These are phyloP conservation scores for Beauveria sp. DNA, from an alignment of 2,329 filamentous ascomycete genomes.

Conservation along the genomic window DNA sequence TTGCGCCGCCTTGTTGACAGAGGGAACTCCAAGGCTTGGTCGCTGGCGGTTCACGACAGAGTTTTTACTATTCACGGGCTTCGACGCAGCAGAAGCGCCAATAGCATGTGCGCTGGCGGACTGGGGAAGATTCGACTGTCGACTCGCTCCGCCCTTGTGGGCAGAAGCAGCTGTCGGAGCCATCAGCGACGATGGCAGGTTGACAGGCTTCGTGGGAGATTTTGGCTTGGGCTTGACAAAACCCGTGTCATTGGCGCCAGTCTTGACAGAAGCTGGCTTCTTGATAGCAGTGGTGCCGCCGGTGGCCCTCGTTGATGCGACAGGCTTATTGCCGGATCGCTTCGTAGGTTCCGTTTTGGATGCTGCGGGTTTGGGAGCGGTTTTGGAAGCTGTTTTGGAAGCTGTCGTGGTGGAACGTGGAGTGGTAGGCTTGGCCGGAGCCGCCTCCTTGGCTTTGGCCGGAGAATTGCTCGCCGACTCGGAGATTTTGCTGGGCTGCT, in stretches of 20 bases:
- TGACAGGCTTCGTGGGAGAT: conserved; percentile 62
- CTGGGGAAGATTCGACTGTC: conserved; percentile 27
- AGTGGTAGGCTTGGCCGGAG: conserved; percentile 8
- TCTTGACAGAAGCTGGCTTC: conserved; percentile 36
- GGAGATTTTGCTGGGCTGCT: conserved; percentile 10
- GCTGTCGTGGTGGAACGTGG: too few relatives aligned
- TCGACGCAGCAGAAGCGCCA: conserved; percentile 30
- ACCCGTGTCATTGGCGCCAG: conserved; percentile 29
- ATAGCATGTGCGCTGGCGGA: conserved; percentile 20
- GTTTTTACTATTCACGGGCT: conserved; percentile 35
- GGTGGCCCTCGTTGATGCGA: conserved; percentile 21
- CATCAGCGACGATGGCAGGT: conserved; percentile 58
- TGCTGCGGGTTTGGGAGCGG: conserved; percentile 16
- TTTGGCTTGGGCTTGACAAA: conserved; percentile 54
- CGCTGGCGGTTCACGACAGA: conserved; percentile 38
- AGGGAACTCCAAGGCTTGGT: conserved; percentile 50
- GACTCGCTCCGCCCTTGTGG: conserved; percentile 41
- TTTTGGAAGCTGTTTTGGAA: conserved; percentile 23
- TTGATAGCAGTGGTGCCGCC: conserved; percentile 27
- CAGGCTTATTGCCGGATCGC: conserved; percentile 20
- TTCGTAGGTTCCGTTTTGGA: conserved; percentile 19
- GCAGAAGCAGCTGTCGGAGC: conserved; percentile 64
- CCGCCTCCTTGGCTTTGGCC: conserved; percentile 16
- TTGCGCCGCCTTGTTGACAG: conserved; percentile 43
- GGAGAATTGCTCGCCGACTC: conserved; percentile 19